Evolutionary conservation across 345 rosid species (phyloP), one percentile per base, ranked within the genome.

Genomic region (Rhodamnia rubescens): DNA sequence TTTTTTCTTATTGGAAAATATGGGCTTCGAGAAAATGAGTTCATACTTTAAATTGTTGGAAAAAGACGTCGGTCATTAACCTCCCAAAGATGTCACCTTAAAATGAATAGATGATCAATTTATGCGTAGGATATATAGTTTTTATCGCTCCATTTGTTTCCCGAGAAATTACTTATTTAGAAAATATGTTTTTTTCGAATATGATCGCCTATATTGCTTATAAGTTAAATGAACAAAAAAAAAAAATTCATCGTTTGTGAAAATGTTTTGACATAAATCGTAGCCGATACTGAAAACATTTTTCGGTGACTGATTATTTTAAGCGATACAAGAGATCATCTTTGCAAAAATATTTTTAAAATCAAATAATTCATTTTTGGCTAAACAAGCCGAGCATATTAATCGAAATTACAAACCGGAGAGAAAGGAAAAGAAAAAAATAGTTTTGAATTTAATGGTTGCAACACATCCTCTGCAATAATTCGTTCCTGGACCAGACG

Each of bases 201-300:
- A 49, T 3, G 0, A n/a, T 58, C 6, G 0, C 1, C 11, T 58
- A 7, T 59, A 7, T 59, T 1, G 18, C 2, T 61, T 3, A 16
- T 0, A 29, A 27, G 10, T 50, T 50, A 64, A 1, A 64, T 64
- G 10, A 27, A 64, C 8, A 2, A 61, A 61, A 4, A 10, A 61
- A 61, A 61, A 61, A 12, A n/a, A 36, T 59, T 8, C 22, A 29
- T 3, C 1, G 1, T 16, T 2, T 0, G 4, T 0, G 6, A 18
- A 8, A 64, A 64, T 18, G 2, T 32, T 69, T 16, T 18, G 12
- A 56, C 6, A 4, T 36, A 0, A 36, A 69, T 36, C 4, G 11
- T 4, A 1, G 0, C 36, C 1, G 1, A 36, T 69, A 36, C 18
- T 69, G 24, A 69, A 18, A 36, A 36, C 0, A 16, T 69, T 36